Conservation (phyloP, 2,329 filamentous ascomycete species). For the Trichoderma sp. region DNA sequence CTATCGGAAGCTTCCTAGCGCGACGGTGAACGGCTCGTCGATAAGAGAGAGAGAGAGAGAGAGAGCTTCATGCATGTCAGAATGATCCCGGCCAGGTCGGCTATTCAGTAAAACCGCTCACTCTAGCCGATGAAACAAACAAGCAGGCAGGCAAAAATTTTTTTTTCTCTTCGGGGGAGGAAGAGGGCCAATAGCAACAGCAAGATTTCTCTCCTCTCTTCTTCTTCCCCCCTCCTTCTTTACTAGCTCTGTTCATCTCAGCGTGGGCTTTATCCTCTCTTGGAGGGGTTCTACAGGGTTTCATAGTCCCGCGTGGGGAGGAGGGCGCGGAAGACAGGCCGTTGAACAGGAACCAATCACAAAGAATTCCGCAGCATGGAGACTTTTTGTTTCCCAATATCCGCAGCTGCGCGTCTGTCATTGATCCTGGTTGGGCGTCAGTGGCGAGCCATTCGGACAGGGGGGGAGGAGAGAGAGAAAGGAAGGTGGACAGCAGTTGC, state of each 20-base stretch:
- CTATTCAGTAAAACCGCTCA: background rate
- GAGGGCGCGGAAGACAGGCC: background rate
- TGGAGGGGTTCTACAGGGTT: background rate
- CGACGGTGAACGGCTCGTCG: background rate
- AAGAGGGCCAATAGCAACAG: background rate
- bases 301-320: background rate
- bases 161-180: background rate
- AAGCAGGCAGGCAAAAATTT: background rate
- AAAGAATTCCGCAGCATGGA: background rate
- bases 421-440: background rate
- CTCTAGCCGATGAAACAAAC: background rate
- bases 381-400: background rate
- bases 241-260: background rate
- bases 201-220: background rate
- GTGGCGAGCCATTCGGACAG: background rate
- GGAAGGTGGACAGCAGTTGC: background rate
- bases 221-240: background rate
- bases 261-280: background rate
- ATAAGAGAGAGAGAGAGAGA: too few relatives aligned
- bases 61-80: background rate
- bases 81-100: background rate
- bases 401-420: slow-evolving; percentile 2
- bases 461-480: background rate
- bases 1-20: slow-evolving; percentile 16
- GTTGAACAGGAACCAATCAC: background rate